Percentiles rank a stretch among this genome's conserved stretches.
phyloP scores from a whole-genome alignment of 257 asterid species.

The Gardenia jasminoides region DNA sequence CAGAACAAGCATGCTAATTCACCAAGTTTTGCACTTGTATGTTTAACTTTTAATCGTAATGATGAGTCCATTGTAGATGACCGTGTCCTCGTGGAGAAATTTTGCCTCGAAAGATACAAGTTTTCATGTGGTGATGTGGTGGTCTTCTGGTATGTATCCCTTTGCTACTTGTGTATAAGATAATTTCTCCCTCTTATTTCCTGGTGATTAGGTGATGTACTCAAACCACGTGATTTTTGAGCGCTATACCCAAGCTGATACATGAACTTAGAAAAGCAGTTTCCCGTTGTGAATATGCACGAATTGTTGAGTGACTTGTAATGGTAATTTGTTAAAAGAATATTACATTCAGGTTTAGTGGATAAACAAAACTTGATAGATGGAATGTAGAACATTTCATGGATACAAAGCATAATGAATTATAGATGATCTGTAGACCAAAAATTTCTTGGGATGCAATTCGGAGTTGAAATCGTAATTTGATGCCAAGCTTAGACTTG shows the following conservation, averaged over 20 bases:
- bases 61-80: conserved; percentile 50
- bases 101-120: conserved; percentile 71
- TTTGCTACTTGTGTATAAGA: neutral
- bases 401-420: neutral
- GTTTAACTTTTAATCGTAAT: conserved; percentile 2
- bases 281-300: neutral
- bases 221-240: neutral
- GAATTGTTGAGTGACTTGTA: neutral
- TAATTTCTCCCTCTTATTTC: neutral
- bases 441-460: neutral
- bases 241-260: neutral
- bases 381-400: neutral
- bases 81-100: conserved; percentile 69
- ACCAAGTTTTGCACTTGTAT: neutral
- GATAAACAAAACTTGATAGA: neutral
- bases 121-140: conserved; percentile 84
- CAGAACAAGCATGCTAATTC: neutral
- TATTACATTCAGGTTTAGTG: neutral
- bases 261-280: neutral
- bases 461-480: neutral
- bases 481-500: neutral
- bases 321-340: neutral
- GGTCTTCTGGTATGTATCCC: conserved; percentile 56
- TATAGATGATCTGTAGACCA: neutral
- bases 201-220: neutral